Evolutionary conservation across 2,329 filamentous ascomycete species (phyloP).

Genomic region (Hypoxylon sp.): DNA sequence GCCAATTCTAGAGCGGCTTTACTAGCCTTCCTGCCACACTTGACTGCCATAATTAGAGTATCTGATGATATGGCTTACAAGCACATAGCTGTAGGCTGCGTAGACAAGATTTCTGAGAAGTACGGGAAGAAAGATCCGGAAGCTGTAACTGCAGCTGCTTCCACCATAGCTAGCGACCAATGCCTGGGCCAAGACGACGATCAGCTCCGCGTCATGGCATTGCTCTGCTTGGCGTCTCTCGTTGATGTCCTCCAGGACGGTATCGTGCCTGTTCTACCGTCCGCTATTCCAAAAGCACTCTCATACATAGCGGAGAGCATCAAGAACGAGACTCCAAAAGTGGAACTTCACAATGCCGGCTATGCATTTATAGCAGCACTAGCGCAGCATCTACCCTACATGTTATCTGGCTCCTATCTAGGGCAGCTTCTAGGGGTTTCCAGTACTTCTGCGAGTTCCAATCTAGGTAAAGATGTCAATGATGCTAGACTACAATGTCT

Average conservation of each 20-base stretch:
- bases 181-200: slow-evolving; percentile 83
- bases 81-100: slow-evolving; percentile 87
- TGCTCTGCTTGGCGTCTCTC: slow-evolving; percentile 89
- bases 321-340: slow-evolving; percentile 65
- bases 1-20: slow-evolving; percentile 77
- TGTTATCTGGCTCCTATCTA: slow-evolving; percentile 83
- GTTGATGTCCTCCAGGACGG: slow-evolving; percentile 90
- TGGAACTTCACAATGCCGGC: slow-evolving; percentile 83
- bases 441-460: slow-evolving; percentile 76
- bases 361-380: slow-evolving; percentile 85
- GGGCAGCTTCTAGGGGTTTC: slow-evolving; percentile 80
- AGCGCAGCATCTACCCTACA: slow-evolving; percentile 88
- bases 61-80: slow-evolving; percentile 82
- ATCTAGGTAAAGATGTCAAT: slow-evolving; percentile 73
- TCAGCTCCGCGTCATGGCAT: slow-evolving; percentile 83
- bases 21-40: slow-evolving; percentile 82
- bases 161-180: slow-evolving; percentile 80
- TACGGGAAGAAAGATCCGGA: slow-evolving; percentile 93
- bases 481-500: slow-evolving; percentile 79
- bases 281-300: slow-evolving; percentile 80
- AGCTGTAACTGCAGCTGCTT: slow-evolving; percentile 80
- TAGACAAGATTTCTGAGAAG: slow-evolving; percentile 93
- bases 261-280: slow-evolving; percentile 86
- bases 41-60: slow-evolving; percentile 82
- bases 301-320: slow-evolving; percentile 78